phyloP scores from a whole-genome alignment of 768 basidiomycete species.

The Boletus coccyginus region DNA sequence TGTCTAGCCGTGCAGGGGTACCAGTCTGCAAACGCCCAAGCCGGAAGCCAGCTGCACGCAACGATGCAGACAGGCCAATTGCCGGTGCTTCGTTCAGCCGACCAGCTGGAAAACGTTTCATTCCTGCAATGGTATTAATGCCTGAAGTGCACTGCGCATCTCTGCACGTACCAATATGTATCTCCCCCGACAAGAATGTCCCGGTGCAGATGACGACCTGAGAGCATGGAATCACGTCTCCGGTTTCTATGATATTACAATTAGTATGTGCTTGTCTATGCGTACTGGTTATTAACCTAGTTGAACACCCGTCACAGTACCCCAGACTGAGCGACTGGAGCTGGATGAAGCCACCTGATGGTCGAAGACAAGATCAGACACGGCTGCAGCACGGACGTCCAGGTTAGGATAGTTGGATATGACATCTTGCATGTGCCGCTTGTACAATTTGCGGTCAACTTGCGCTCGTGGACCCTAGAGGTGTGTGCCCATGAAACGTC shows the following conservation, averaged over 20 bases:
- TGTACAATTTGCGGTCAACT: conserved; percentile 83
- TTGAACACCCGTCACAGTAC: conserved; percentile 59
- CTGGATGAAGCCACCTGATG: conserved; percentile 31
- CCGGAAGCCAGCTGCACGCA: conserved; percentile 72
- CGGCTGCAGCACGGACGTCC: conserved; percentile 67
- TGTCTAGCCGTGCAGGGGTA: conserved; percentile 79
- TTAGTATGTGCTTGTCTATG: neutral
- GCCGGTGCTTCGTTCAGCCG: conserved; percentile 71
- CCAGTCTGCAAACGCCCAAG: conserved; percentile 84
- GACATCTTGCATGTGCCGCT: conserved; percentile 72
- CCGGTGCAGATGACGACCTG: conserved; percentile 89
- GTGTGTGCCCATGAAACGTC: neutral
- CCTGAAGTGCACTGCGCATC: neutral
- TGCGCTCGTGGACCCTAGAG: conserved; percentile 85
- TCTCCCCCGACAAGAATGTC: conserved; percentile 88
- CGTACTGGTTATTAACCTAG: conserved; percentile 45
- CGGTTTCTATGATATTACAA: conserved; percentile 49
- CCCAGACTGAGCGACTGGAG: conserved; percentile 39
- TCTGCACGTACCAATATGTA: conserved; percentile 69
- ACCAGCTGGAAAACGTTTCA: conserved; percentile 76
- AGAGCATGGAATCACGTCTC: conserved; percentile 71
- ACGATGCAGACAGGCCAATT: conserved; percentile 71
- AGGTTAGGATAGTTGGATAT: conserved; percentile 67
- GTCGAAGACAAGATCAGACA: conserved; percentile 75
- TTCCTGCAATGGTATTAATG: conserved; percentile 38